These are phyloP conservation scores for Penicillium lagena DNA, from an alignment of 495 filamentous ascomycete species.

Conservation along the genomic window DNA sequence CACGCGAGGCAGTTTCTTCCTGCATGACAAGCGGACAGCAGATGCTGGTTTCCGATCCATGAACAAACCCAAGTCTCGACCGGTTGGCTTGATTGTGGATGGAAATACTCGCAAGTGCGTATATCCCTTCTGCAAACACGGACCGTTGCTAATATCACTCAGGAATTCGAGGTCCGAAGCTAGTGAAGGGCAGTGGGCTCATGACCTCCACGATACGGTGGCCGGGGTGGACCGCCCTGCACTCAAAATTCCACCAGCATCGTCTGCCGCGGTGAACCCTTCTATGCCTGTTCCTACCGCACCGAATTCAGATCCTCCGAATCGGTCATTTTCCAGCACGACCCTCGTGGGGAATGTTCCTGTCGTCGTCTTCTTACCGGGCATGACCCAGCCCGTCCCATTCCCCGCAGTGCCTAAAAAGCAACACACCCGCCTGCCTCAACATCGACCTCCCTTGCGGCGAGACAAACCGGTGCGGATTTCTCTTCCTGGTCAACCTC, in stretches of 20 bases:
- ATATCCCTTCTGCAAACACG: neutral
- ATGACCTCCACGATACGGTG: constrained; percentile 90
- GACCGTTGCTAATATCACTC: constrained; percentile 25
- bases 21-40: constrained; percentile 85
- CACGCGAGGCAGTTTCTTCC: constrained; percentile 91
- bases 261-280: constrained; percentile 13
- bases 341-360: constrained; percentile 70
- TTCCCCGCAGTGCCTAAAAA: constrained; percentile 70
- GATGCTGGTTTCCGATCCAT: constrained; percentile 47
- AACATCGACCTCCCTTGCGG: constrained; percentile 88
- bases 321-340: constrained; percentile 63
- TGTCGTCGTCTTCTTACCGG: constrained; percentile 71
- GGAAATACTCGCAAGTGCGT: constrained; percentile 38
- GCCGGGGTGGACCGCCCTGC: constrained; percentile 38
- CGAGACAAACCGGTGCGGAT: constrained; percentile 96
- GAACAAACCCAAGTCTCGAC: constrained; percentile 38
- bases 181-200: constrained; percentile 79
- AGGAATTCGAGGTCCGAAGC: constrained; percentile 70
- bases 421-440: constrained; percentile 86
- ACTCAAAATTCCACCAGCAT: constrained; percentile 11
- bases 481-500: constrained; percentile 69
- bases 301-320: constrained; percentile 43
- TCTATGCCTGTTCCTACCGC: constrained; percentile 34
- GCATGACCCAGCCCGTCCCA: constrained; percentile 62
- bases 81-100: constrained; percentile 41